These are phyloP conservation scores for Tetragonia tetragonoides DNA, from an alignment of 148 eudicot genomes.

Conservation along the genomic window DNA sequence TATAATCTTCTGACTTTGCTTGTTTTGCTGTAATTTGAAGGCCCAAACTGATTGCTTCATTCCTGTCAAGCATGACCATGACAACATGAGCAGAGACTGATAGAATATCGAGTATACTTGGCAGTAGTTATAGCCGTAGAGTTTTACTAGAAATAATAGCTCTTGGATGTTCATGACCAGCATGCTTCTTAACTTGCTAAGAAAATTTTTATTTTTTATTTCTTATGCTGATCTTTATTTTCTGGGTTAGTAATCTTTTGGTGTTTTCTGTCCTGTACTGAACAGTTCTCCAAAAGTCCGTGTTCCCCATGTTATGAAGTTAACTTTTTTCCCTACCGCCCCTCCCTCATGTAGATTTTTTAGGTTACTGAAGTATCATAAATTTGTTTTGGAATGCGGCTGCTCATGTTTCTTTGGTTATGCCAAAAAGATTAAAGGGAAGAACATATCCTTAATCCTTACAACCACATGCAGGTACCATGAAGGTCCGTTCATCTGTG, in stretches of 20 bases:
- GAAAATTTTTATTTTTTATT: too few species aligned
- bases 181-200: not conserved
- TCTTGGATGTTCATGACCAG: not conserved
- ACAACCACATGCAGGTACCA: constrained; percentile 29
- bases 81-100: not conserved
- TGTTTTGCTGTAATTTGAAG: too few species aligned
- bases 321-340: too few species aligned
- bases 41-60: not conserved
- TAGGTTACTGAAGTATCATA: not conserved
- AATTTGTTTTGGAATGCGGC: not conserved
- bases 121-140: not conserved
- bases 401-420: not conserved
- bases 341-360: not conserved
- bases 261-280: too few species aligned
- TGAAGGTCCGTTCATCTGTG: constrained; percentile 83
- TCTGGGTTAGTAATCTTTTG: too few species aligned
- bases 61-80: not conserved
- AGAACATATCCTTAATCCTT: not conserved
- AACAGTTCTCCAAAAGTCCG: not conserved
- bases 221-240: too few species aligned
- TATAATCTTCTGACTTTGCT: too few species aligned
- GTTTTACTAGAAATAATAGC: not conserved
- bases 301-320: not conserved
- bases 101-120: too few species aligned
- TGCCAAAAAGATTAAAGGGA: not conserved